Base-by-base conservation (phyloP, 371 early-diverging fungal genomes). In the Saksenaea oblongispora region DNA sequence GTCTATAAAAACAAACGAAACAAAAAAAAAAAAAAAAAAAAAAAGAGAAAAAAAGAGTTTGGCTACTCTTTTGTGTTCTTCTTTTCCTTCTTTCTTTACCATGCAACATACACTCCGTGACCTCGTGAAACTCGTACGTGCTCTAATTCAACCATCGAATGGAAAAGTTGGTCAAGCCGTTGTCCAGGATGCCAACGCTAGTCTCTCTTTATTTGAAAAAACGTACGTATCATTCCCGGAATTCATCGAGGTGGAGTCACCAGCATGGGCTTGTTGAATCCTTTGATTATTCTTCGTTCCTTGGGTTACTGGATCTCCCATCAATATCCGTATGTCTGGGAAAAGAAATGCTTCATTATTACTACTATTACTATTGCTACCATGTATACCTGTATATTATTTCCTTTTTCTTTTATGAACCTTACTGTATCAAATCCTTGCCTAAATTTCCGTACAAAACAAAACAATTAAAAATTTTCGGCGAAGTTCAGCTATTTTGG, bases 151-250 rank as follows among this genome's bases (percentile, higher is more conserved):
- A 34, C 56, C 51, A 15, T 14, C 62, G 34, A 62, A 37, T 62
- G 55, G 34, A 36, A 57, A 36, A 18, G 34, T 34, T 5, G 18
- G 24, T 37, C 55, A 62, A 55, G 37, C 17, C 24, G 27, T 62
- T 13, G 39, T 54, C 22, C 57, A 56, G 31, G 41, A 28, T 22
- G 54, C 65, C 56, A 66, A 61, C 51, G 61, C 66, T 15, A 61
- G 34, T 18, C 66, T 61, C 13, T 39, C 66, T 31, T 36, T 61
- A 4, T 67, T 67, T 42, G 67, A 67, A 56, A 67, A 67, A 35
- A 67, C 67, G 28, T 67, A 67, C 47, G 67, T 67, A 17, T 67
- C 67, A 5, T 67, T 67, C 54, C 67, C 67, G 24, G 67, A 67
- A 39, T 55, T 59, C n/a, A 39, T 34, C 53, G 65, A 64, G n/a